Conservation (phyloP, 2,329 filamentous ascomycete genomes). For the Aspergillus carbonarius region DNA sequence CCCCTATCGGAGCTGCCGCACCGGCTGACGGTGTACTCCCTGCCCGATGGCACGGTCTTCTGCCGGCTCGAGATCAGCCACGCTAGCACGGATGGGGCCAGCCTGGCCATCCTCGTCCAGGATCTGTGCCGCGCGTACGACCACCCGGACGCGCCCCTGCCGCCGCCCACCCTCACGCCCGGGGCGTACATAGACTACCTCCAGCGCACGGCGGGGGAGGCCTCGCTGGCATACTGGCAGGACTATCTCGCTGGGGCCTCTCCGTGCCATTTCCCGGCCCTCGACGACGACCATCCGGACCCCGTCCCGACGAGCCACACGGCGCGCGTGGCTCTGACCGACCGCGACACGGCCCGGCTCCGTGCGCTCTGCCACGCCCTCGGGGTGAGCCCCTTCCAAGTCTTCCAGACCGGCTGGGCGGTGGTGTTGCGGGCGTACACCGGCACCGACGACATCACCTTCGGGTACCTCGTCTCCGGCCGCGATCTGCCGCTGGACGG, state of each 20-base stretch:
- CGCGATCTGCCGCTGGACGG: too few species aligned
- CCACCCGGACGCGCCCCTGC: not conserved
- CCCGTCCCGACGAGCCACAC: not conserved
- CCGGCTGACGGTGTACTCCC: not conserved
- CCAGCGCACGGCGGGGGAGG: not conserved
- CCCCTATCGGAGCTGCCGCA: not conserved
- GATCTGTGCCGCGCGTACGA: constrained; percentile 1
- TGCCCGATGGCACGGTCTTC: not conserved
- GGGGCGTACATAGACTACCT: constrained; percentile 3
- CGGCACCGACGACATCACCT: not conserved
- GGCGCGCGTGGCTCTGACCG: not conserved
- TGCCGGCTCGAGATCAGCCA: constrained; percentile 3
- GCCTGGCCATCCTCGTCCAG: constrained; percentile 6
- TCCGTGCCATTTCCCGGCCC: not conserved
- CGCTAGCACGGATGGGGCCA: not conserved
- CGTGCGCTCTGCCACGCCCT: not conserved
- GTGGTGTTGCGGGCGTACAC: not conserved
- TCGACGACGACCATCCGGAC: not conserved
- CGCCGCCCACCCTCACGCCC: not conserved
- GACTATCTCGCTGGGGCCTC: not conserved
- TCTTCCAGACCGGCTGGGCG: not conserved
- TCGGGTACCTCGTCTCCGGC: too few species aligned
- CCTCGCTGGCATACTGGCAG: not conserved
- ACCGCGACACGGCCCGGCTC: not conserved
- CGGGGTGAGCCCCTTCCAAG: not conserved